Conservation (phyloP, 768 basidiomycete species). For the Pisolithus tinctorius region DNA sequence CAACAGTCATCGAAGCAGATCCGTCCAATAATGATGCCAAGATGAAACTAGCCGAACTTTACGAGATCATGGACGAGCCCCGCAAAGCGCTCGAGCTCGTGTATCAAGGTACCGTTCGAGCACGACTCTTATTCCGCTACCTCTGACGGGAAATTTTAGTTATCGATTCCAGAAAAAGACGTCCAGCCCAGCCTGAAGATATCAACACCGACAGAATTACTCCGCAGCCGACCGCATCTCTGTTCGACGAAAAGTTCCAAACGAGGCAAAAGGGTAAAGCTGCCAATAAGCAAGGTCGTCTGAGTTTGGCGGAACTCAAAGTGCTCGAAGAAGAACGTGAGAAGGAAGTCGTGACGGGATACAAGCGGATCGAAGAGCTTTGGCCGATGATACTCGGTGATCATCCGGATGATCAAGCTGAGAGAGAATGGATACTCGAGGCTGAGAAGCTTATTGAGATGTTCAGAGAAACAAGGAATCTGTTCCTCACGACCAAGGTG, state of each 20-base stretch:
- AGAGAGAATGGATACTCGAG: conserved; percentile 72
- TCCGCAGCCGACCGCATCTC: conserved; percentile 36
- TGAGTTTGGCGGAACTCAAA: conserved; percentile 50
- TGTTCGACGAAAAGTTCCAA: conserved; percentile 54
- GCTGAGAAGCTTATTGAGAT: conserved; percentile 84
- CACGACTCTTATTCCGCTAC: not conserved
- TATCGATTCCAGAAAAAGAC: conserved; percentile 49
- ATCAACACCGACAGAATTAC: conserved; percentile 6
- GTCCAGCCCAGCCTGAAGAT: conserved; percentile 17
- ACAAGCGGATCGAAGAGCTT: conserved; percentile 52
- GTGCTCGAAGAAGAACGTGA: conserved; percentile 59
- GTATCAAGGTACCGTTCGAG: conserved; percentile 56
- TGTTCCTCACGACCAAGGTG: conserved; percentile 78
- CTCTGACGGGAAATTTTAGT: conserved; percentile 25
- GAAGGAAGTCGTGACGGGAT: conserved; percentile 52
- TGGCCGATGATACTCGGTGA: conserved; percentile 48
- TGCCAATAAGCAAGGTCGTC: conserved; percentile 33
- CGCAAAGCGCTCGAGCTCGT: conserved; percentile 77
- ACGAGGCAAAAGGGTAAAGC: conserved; percentile 32
- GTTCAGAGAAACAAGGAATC: conserved; percentile 78
- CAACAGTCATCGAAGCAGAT: conserved; percentile 64
- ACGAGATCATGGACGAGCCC: conserved; percentile 76
- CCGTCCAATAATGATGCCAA: conserved; percentile 76
- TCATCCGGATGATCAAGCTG: conserved; percentile 41
- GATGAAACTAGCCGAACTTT: conserved; percentile 84